Base-by-base conservation (phyloP, 23 red algal genomes). In the Agarophyton chilense region DNA sequence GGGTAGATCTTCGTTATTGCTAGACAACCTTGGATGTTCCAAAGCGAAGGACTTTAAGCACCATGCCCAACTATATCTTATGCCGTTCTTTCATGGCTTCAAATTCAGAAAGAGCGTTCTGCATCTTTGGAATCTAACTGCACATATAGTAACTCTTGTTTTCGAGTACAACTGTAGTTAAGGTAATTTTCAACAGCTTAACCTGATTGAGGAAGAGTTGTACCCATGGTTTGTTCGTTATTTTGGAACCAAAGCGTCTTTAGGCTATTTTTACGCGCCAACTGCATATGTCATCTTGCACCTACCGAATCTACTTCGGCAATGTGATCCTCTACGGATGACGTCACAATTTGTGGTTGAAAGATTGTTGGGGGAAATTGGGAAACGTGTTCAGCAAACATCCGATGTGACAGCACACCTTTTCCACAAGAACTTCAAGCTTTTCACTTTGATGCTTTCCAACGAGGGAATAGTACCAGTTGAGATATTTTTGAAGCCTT, bases 341-440 rank as follows among this genome's bases (percentile, higher is more conserved):
- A 29, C 47, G 22, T 76, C 71, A 50, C 39, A 76, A 25, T 76
- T 76, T 49, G 22, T 76, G 21, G 71, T 76, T 31, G 71, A 76
- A 49, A 47, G 71, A 49, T 49, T 76, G 16, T n/a, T 76, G 2
- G 71, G 38, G 18, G 71, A 76, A 49, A 76, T 52, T 14, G 71
- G 71, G 11, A 47, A 11, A 51, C 71, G 41, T 50, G 71, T 49
- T 49, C 41, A 76, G 47, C 47, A 47, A 21, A 47, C 43, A 25
- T 51, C 71, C 1, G 47, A 76, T 47, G 44, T n/a, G n/a, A n/a
- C n/a, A n/a, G n/a, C n/a, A n/a, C n/a, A n/a, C n/a, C n/a, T n/a
- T n/a, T n/a, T n/a, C 38, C 41, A 76, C 5, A 76, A 76, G 71
- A 47, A 76, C 39, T 51, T 76, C 43, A 76, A 76, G 21, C 33